A percentile compares a stretch with the other conserved stretches of the same genome.
Conservation (phyloP, 192 early-diverging fungal species). For the Entomortierella chlamydospora region DNA sequence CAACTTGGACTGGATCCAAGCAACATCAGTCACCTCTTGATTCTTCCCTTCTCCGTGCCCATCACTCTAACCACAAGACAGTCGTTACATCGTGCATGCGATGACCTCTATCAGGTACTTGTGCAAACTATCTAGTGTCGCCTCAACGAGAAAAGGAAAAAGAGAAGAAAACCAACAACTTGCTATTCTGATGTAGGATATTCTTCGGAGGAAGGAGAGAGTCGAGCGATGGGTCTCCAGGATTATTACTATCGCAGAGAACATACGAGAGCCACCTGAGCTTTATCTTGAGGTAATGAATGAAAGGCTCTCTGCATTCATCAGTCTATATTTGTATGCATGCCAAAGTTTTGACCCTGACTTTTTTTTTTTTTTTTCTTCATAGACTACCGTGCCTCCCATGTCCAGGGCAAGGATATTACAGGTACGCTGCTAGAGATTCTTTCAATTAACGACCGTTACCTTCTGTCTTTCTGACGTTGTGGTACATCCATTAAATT, state of each 20-base stretch:
- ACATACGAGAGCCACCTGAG: slow-evolving; percentile 35
- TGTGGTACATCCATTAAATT: too few species aligned
- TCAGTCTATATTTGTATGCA: neutral
- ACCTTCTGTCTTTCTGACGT: neutral
- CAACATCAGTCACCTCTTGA: slow-evolving; percentile 32
- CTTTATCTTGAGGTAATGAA: slow-evolving; percentile 26
- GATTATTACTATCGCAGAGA: slow-evolving; percentile 44
- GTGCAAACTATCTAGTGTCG: neutral
- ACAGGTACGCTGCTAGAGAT: slow-evolving; percentile 12
- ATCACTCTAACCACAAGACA: slow-evolving; percentile 32
- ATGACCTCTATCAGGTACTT: slow-evolving; percentile 35
- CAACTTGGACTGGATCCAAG: slow-evolving; percentile 43
- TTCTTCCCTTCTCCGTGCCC: slow-evolving; percentile 14
- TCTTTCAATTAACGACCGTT: neutral
- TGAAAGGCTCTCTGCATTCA: neutral
- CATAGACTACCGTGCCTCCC: slow-evolving; percentile 35
- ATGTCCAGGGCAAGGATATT: slow-evolving; percentile 47
- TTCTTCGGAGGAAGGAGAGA: slow-evolving; percentile 29
- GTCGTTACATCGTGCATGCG: slow-evolving; percentile 26
- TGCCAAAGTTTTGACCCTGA: neutral
- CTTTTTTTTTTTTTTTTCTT: neutral
- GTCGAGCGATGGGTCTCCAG: slow-evolving; percentile 37
- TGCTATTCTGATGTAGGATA: slow-evolving; percentile 20
- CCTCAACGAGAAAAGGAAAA: neutral
- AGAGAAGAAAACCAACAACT: neutral